Conservation (phyloP, 2,329 filamentous ascomycete species). For the Fonsecaea multimorphosa region DNA sequence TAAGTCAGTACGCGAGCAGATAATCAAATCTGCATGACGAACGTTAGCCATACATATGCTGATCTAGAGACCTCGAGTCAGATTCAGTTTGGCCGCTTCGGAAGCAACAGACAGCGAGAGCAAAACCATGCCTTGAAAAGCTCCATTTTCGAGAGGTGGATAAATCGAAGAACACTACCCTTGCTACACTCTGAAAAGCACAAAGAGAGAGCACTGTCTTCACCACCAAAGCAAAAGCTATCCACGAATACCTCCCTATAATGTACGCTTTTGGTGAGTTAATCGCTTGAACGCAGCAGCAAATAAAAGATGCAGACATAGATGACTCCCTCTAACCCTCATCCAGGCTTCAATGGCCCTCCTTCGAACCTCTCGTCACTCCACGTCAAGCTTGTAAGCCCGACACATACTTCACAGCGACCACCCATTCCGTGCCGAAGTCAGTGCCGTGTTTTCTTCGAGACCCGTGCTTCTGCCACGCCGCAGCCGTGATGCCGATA, state of each 20-base stretch:
- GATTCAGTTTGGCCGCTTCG: no score
- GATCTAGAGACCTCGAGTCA: no score
- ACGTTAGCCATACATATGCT: no score
- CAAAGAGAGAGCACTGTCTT: no score
- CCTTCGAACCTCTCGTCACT: neutral
- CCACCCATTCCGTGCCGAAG: slow-evolving; percentile 85
- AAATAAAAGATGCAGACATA: neutral
- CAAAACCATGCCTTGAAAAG: no score
- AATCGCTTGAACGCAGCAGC: slow-evolving; percentile 6
- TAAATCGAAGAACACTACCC: no score
- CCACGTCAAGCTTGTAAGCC: slow-evolving; percentile 3
- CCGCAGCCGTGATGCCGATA: slow-evolving; percentile 64
- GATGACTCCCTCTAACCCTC: neutral
- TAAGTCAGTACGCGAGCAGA: no score
- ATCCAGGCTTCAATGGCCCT: neutral
- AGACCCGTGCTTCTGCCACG: slow-evolving; percentile 41
- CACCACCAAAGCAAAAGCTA: no score
- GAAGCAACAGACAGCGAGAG: no score
- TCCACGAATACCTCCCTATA: neutral
- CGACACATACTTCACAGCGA: slow-evolving; percentile 48
- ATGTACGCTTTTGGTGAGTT: neutral
- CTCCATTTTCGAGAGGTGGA: no score
- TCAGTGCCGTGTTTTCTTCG: slow-evolving; percentile 78
- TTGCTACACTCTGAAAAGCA: no score
- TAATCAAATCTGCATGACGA: no score